These are phyloP conservation scores for Raddia distichophylla DNA, from an alignment of 176 grass and related monocot species.

Conservation along the genomic window DNA sequence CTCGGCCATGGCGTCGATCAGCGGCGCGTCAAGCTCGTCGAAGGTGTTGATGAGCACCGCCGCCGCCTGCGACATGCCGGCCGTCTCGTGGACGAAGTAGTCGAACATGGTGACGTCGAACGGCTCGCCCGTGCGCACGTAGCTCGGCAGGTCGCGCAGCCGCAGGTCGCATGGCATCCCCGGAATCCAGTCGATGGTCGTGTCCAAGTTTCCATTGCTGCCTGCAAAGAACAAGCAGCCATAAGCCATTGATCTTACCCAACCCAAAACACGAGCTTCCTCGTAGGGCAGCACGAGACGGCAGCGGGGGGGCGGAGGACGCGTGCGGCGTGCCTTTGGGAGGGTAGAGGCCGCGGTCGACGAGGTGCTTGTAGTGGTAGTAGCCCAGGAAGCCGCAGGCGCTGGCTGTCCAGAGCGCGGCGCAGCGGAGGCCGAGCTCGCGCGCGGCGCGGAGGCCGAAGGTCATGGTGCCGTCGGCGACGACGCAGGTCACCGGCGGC, in stretches of 20 bases:
- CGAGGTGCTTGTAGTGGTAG: constrained; percentile 46
- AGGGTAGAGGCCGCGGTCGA: constrained; percentile 34
- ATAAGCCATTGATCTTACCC: no score
- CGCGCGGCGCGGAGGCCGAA: no score
- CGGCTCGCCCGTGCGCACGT: constrained; percentile 41
- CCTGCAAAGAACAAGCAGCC: no score
- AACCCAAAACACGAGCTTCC: no score
- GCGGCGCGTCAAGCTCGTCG: constrained; percentile 46
- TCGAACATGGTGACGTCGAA: constrained; percentile 14
- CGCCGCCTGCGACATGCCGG: constrained; percentile 23
- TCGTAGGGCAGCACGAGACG: no score
- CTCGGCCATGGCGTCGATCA: background rate
- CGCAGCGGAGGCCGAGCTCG: constrained; percentile 41
- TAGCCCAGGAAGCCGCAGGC: constrained; percentile 41
- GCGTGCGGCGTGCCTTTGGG: background rate
- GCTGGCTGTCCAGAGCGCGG: constrained; percentile 39
- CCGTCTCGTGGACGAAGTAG: no score
- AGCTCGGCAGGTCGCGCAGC: constrained; percentile 48
- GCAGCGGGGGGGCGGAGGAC: no score
- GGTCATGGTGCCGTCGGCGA: no score
- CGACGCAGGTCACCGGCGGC: no score
- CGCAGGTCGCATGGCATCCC: background rate
- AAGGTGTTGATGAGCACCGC: constrained; percentile 50
- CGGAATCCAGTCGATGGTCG: constrained; percentile 31
- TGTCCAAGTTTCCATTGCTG: background rate